phyloP scores from a whole-genome alignment of 1,284 basidiomycete species.

The Ceratobasidium sp. region DNA sequence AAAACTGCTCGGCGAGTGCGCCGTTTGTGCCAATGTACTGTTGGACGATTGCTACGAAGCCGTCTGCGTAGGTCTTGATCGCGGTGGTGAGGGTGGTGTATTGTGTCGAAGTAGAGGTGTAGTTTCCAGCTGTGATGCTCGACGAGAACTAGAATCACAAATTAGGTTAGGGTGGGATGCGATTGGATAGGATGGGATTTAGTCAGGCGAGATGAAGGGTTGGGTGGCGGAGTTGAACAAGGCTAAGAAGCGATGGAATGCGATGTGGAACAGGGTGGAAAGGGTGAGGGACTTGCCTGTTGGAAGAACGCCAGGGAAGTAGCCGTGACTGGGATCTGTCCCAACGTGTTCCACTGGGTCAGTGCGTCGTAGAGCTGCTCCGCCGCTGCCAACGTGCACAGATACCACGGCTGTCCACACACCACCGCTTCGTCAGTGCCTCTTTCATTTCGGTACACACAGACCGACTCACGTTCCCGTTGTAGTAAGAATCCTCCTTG shows the following conservation, averaged over 20 bases:
- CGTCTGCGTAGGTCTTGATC: constrained; percentile 47
- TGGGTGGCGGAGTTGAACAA: no score
- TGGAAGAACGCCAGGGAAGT: constrained; percentile 48
- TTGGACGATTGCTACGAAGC: constrained; percentile 45
- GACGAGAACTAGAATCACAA: constrained; percentile 43
- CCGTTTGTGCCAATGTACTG: constrained; percentile 38
- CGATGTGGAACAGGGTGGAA: no score
- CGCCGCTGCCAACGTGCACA: constrained; percentile 47
- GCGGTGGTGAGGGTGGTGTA: constrained; percentile 42
- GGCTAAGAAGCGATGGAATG: no score
- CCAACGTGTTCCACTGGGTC: constrained; percentile 54
- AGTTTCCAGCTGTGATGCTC: constrained; percentile 42
- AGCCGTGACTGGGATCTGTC: constrained; percentile 44
- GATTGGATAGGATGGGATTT: no score
- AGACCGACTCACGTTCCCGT: constrained; percentile 56
- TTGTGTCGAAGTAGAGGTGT: constrained; percentile 40
- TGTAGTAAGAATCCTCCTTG: constrained; percentile 64
- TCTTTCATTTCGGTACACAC: neutral
- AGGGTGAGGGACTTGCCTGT: constrained; percentile 23
- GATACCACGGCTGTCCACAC: constrained; percentile 44
- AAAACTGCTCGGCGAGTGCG: constrained; percentile 41
- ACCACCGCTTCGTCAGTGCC: neutral
- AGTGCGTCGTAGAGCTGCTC: constrained; percentile 48
- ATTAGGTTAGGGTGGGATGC: no score
- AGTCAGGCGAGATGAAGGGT: no score